phyloP scores from a whole-genome alignment of 768 basidiomycete genomes.

The Pholiota microspora region DNA sequence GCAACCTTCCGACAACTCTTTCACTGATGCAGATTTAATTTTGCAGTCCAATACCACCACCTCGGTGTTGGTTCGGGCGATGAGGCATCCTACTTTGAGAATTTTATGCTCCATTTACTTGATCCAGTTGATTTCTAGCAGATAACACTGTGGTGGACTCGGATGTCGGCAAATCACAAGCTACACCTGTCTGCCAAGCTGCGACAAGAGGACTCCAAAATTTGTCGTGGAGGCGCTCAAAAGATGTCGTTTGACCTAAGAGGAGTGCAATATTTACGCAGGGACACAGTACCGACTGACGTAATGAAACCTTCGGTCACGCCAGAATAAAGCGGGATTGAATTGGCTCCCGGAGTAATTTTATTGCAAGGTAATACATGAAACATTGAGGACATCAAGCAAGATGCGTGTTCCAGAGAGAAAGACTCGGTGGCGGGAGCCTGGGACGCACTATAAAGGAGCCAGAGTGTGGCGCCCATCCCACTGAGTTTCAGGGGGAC shows the following conservation, averaged over 20 bases:
- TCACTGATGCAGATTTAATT: not conserved
- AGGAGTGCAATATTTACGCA: not conserved
- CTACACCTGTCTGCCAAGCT: not conserved
- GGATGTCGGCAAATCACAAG: not conserved
- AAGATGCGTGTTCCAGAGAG: not conserved
- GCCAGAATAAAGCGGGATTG: not conserved
- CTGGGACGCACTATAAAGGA: not conserved
- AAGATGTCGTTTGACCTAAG: not conserved
- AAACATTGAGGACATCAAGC: not conserved
- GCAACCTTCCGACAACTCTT: not conserved
- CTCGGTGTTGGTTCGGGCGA: not conserved
- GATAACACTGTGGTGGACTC: not conserved
- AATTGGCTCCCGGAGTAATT: not conserved
- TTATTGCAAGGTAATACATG: not conserved
- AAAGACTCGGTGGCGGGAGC: not conserved
- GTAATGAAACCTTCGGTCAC: not conserved
- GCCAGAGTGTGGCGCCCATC: not conserved
- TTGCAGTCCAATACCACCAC: constrained; percentile 1
- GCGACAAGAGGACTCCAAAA: too few species aligned
- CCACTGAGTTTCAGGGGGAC: not conserved
- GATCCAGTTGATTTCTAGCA: not conserved
- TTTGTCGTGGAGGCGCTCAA: not conserved
- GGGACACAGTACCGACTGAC: not conserved
- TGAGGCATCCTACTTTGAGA: constrained; percentile 6
- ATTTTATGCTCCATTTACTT: constrained; percentile 11